Percentiles rank a stretch among this genome's conserved stretches.
These are phyloP conservation scores for Gossypium davidsonii DNA, from an alignment of 441 rosid species.

Conservation along the genomic window DNA sequence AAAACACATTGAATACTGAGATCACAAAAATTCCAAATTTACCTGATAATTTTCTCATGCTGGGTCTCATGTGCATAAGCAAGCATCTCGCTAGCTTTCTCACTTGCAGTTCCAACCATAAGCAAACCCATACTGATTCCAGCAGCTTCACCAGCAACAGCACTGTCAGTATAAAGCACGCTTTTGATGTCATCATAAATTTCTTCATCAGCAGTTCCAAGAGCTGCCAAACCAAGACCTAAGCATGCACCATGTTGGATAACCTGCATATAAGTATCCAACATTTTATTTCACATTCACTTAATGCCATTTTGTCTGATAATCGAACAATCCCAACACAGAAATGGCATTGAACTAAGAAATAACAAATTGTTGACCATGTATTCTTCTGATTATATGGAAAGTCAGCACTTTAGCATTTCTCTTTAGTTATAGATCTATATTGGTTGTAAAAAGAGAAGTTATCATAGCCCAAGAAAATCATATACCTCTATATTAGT, in stretches of 20 bases:
- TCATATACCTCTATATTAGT: constrained; percentile 75
- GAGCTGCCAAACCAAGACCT: constrained; percentile 95
- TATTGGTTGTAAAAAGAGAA: background rate
- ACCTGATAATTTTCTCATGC: constrained; percentile 97
- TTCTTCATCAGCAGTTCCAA: constrained; percentile 97
- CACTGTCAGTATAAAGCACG: constrained; percentile 77
- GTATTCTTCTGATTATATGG: background rate
- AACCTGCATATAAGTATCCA: constrained; percentile 45
- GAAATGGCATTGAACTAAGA: background rate
- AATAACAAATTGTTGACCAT: background rate
- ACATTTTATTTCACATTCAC: background rate
- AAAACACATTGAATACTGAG: background rate
- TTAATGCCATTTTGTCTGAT: background rate
- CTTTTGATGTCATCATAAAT: constrained; percentile 80
- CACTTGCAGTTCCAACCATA: constrained; percentile 98
- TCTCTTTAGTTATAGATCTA: background rate
- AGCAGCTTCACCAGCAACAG: constrained; percentile 99
- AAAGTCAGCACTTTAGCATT: background rate
- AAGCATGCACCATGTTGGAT: constrained; percentile 98
- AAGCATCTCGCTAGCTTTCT: constrained; percentile 95
- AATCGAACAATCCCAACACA: background rate
- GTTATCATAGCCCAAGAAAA: background rate
- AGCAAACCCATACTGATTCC: constrained; percentile 96
- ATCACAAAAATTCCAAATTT: constrained; percentile 7
- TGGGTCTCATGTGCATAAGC: constrained; percentile 95